phyloP scores from a whole-genome alignment of 2,329 filamentous ascomycete genomes.

The Phialophora chinensis region DNA sequence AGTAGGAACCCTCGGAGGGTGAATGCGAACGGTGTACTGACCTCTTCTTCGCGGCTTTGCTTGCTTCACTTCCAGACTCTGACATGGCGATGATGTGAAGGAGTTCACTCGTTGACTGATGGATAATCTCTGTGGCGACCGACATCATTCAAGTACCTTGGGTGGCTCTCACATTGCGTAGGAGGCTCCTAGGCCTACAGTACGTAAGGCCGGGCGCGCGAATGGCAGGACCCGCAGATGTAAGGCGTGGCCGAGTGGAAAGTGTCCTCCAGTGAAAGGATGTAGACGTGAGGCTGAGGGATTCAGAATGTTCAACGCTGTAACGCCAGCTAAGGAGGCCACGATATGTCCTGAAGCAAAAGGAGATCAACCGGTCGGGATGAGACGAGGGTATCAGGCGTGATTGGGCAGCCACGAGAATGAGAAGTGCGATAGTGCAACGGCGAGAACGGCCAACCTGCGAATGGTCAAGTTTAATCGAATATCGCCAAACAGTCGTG shows the following conservation, averaged over 20 bases:
- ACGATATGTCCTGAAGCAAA: slow-evolving; percentile 24
- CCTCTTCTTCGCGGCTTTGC: slow-evolving; percentile 43
- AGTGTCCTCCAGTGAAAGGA: slow-evolving; percentile 22
- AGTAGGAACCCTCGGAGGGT: slow-evolving; percentile 15
- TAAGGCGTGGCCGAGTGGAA: slow-evolving; percentile 21
- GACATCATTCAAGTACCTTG: slow-evolving; percentile 40
- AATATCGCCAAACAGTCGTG: slow-evolving; percentile 19
- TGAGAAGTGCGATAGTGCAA: slow-evolving; percentile 32
- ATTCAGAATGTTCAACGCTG: slow-evolving; percentile 11
- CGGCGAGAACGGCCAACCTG: slow-evolving; percentile 33
- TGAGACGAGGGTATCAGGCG: slow-evolving; percentile 10
- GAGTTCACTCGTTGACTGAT: slow-evolving; percentile 31
- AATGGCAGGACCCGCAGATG: slow-evolving; percentile 33
- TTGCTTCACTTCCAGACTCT: slow-evolving; percentile 41
- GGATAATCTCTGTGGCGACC: slow-evolving; percentile 37
- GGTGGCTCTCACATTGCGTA: slow-evolving; percentile 21
- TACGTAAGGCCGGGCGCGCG: slow-evolving; percentile 30
- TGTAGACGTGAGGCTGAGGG: slow-evolving; percentile 27
- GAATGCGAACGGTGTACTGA: slow-evolving; percentile 17
- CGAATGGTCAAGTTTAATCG: slow-evolving; percentile 27
- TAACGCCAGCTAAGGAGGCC: slow-evolving; percentile 18
- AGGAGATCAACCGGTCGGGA: slow-evolving; percentile 30
- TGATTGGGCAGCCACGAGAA: slow-evolving; percentile 32
- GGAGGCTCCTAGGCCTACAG: slow-evolving; percentile 19
- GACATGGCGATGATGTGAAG: slow-evolving; percentile 40